These are phyloP conservation scores for Diaporthe nobilis DNA, from an alignment of 2,329 filamentous ascomycete species.

Conservation along the genomic window DNA sequence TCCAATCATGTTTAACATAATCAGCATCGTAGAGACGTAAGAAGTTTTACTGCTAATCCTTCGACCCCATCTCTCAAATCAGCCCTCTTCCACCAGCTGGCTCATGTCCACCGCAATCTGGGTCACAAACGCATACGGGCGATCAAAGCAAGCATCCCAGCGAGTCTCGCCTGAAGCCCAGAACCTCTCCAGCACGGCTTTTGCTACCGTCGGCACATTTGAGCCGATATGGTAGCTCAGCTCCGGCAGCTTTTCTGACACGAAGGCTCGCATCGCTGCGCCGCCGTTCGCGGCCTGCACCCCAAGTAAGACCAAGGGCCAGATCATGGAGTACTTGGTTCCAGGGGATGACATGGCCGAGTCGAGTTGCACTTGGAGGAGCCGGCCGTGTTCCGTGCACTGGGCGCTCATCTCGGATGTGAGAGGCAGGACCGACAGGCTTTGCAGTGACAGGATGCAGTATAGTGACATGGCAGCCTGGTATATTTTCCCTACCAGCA, in stretches of 20 bases:
- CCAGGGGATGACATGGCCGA: constrained; percentile 42
- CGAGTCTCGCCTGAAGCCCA: constrained; percentile 50
- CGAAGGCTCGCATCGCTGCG: constrained; percentile 47
- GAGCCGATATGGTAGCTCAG: constrained; percentile 49
- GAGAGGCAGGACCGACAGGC: constrained; percentile 48
- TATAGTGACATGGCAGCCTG: constrained; percentile 52
- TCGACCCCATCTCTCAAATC: neutral
- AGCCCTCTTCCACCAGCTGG: neutral
- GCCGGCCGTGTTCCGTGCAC: constrained; percentile 39
- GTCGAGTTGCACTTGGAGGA: constrained; percentile 44
- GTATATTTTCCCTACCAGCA: constrained; percentile 49
- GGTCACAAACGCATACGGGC: constrained; percentile 49
- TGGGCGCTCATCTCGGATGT: constrained; percentile 38
- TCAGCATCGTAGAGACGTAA: neutral
- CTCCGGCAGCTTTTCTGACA: constrained; percentile 46
- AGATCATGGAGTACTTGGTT: constrained; percentile 49
- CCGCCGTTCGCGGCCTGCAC: constrained; percentile 48
- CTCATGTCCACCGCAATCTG: constrained; percentile 41
- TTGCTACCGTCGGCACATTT: constrained; percentile 50
- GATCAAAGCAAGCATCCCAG: constrained; percentile 58
- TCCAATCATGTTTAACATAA: neutral
- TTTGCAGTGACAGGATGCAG: constrained; percentile 55
- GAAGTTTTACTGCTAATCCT: neutral
- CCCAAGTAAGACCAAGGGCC: constrained; percentile 55
- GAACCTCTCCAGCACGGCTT: constrained; percentile 51